These are phyloP conservation scores for Leptographium wingfieldii DNA, from an alignment of 2,329 filamentous ascomycete genomes.

Conservation along the genomic window DNA sequence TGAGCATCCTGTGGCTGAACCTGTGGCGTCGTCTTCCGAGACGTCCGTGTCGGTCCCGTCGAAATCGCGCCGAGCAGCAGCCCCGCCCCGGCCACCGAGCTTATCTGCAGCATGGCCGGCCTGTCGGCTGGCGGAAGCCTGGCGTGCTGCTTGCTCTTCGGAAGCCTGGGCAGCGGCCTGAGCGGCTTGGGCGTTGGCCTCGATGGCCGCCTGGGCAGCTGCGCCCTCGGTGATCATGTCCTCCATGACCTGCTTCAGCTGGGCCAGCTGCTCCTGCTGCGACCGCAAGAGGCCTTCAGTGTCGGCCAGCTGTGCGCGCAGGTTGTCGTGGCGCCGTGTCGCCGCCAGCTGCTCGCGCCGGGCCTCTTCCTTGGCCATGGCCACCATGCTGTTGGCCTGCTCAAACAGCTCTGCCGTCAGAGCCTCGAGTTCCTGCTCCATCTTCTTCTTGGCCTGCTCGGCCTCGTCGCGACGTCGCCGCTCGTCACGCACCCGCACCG, in stretches of 20 bases:
- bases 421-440: constrained; percentile 84
- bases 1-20: no score
- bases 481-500: constrained; percentile 50
- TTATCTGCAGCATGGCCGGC: no score
- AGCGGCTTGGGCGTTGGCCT: constrained; percentile 28
- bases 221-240: constrained; percentile 56
- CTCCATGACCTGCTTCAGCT: constrained; percentile 88
- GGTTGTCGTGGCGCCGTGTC: constrained; percentile 75
- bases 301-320: constrained; percentile 74
- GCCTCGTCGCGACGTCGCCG: constrained; percentile 48
- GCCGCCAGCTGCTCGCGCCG: constrained; percentile 70
- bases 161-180: not conserved
- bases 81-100: no score
- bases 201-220: constrained; percentile 31
- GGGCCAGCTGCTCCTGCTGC: constrained; percentile 82
- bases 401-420: constrained; percentile 91
- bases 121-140: no score
- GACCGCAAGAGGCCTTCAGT: constrained; percentile 75
- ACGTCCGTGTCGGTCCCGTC: no score
- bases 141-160: not conserved
- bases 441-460: constrained; percentile 73
- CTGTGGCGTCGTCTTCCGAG: no score
- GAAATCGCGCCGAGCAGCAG: no score
- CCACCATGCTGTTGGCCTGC: constrained; percentile 97
- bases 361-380: constrained; percentile 78